Percentiles rank a stretch among this genome's conserved stretches.
Conservation (phyloP, 192 early-diverging fungal species). For the Martensiomyces pterosporus region DNA sequence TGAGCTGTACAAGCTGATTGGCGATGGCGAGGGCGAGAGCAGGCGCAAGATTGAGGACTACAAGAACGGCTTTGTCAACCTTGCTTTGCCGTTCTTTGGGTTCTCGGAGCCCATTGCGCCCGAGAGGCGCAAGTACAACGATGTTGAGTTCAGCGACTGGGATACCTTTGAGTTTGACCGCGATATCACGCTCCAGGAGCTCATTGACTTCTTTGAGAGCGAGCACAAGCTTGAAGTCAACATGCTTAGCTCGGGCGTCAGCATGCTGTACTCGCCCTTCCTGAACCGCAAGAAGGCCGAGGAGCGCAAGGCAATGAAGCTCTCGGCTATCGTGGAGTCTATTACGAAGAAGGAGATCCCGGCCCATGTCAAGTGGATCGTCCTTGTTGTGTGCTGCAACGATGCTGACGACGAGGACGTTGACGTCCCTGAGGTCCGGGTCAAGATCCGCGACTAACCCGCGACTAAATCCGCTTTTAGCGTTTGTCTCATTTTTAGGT, state of each 20-base stretch:
- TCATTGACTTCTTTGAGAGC: constrained; percentile 79
- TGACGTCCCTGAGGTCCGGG: constrained; percentile 54
- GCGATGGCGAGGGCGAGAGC: constrained; percentile 27
- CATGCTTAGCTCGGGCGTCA: constrained; percentile 88
- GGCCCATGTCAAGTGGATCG: constrained; percentile 75
- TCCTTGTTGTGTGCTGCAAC: constrained; percentile 85
- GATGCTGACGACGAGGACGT: constrained; percentile 88
- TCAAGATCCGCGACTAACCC: constrained; percentile 42
- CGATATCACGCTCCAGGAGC: constrained; percentile 85
- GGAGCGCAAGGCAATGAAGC: constrained; percentile 73
- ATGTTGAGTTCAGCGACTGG: constrained; percentile 86
- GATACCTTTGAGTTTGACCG: constrained; percentile 85
- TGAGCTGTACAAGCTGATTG: constrained; percentile 90
- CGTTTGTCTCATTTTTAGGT: too few species aligned
- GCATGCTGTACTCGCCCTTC: constrained; percentile 91
- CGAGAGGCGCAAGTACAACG: constrained; percentile 84
- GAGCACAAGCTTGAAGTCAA: constrained; percentile 84
- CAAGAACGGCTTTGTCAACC: constrained; percentile 98
- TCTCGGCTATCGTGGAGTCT: constrained; percentile 73
- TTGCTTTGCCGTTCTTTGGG: constrained; percentile 97
- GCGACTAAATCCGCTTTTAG: too few species aligned
- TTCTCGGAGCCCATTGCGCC: constrained; percentile 98
- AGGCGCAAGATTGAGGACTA: constrained; percentile 86
- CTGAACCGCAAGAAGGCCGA: constrained; percentile 81
- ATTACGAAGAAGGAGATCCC: constrained; percentile 88